Base-by-base conservation (phyloP, 176 grass and related monocot genomes). In the Chloris gayana region DNA sequence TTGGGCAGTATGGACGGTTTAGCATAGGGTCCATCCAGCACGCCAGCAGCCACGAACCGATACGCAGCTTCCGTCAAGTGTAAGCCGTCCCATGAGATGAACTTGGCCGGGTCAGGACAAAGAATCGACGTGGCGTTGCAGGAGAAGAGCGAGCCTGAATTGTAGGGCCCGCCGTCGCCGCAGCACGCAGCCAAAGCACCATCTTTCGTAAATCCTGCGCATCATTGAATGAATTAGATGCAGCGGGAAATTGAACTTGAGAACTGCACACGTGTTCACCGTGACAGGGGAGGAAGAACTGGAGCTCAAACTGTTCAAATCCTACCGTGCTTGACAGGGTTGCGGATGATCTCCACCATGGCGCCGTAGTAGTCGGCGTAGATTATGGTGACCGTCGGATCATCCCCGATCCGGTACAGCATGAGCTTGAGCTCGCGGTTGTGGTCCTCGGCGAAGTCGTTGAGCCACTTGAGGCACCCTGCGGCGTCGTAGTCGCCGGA, bases 401-500 rank as follows among this genome's bases (percentile, higher is more conserved):
- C 34, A 14, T 37, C n/a, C n/a, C n/a, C 24, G 50, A 86, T 65
- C 47, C 51, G 35, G 9, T 30, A 6, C 9, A 79, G 14, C 73
- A 78, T 65, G 27, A 24, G 14, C 11, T 13, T 54, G 27, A 88
- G 80, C 9, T 10, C 10, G 19, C 27, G 67, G 25, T 88, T 88
- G 38, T 88, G 86, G 17, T 70, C 37, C 17, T 69, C 2, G 6
- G 75, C 47, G 67, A 88, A 64, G 60, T 63, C 69, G 65, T 88
- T 88, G n/a, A 84, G 35, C 80, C 80, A 69, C 39, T 50, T 74
- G 35, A 88, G 17, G 69, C 86, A 94, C 11, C 88, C 79, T 8
- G 72, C 72, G 10, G 72, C 41, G 15, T 94, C 91, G 12, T 91
- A 91, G 37, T 88, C 83, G 10, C 33, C 15, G 11, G 25, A 0